Conservation (phyloP, 148 eudicot species). For the Cornus florida region DNA sequence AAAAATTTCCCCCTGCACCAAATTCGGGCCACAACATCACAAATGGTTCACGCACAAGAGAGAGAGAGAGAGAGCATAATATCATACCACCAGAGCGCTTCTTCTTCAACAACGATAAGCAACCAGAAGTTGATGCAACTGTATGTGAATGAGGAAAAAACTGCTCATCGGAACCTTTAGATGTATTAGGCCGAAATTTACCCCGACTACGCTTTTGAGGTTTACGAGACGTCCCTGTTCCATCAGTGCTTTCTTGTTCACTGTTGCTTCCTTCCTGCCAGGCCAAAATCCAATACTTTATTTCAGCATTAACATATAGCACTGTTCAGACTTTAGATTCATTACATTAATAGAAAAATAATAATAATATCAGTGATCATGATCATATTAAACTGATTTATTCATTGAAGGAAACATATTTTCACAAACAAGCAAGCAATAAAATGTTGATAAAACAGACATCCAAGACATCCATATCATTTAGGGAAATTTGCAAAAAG, state of each 20-base stretch:
- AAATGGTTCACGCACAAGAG: neutral
- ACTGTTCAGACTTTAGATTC: neutral
- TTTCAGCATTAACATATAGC: neutral
- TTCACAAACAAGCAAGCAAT: neutral
- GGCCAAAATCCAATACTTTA: constrained; percentile 12
- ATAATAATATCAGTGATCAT: neutral
- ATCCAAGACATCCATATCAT: no score
- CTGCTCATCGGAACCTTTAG: constrained; percentile 43
- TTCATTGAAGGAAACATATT: neutral
- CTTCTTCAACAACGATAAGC: constrained; percentile 77
- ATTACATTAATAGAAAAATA: neutral
- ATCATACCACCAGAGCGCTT: constrained; percentile 76
- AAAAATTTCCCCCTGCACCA: no score
- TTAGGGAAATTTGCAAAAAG: no score
- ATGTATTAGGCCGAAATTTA: constrained; percentile 44
- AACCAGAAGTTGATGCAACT: constrained; percentile 59
- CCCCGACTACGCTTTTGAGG: constrained; percentile 72
- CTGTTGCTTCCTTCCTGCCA: constrained; percentile 89
- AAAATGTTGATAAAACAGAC: no score
- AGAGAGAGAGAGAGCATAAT: constrained; percentile 19
- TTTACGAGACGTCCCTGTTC: constrained; percentile 57
- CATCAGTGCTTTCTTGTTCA: constrained; percentile 95
- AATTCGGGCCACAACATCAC: no score
- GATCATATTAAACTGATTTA: neutral
- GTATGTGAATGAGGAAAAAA: constrained; percentile 42